A percentile compares a stretch with the other conserved stretches of the same genome.
phyloP scores from a whole-genome alignment of 1,139 yeast species.

The Suhomyces choctaworum region DNA sequence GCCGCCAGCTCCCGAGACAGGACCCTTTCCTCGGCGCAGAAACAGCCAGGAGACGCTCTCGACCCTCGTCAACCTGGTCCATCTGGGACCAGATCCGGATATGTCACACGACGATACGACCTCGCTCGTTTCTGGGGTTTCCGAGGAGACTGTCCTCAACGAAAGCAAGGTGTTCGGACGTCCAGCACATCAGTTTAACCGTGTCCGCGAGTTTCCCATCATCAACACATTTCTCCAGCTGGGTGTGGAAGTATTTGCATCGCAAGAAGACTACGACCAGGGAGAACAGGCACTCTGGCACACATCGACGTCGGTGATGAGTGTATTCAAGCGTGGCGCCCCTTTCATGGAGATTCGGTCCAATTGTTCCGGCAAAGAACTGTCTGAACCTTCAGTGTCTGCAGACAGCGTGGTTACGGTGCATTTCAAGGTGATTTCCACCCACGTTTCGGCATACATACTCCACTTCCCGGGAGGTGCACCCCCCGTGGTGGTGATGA shows the following conservation, averaged over 20 bases:
- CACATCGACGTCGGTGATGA: constrained; percentile 30
- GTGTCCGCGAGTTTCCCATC: constrained; percentile 17
- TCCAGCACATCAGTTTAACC: constrained; percentile 21
- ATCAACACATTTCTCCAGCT: constrained; percentile 21
- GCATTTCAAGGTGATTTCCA: constrained; percentile 34
- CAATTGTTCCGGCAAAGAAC: constrained; percentile 6
- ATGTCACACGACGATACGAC: not conserved
- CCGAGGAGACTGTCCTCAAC: constrained; percentile 34
- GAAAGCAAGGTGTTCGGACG: constrained; percentile 25
- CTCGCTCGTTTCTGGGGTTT: constrained; percentile 7
- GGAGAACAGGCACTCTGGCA: constrained; percentile 17
- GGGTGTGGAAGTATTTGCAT: constrained; percentile 29
- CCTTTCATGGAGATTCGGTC: constrained; percentile 33
- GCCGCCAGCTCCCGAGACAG: not conserved
- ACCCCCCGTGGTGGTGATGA: constrained; percentile 23
- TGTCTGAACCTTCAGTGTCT: constrained; percentile 12
- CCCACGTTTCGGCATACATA: constrained; percentile 37
- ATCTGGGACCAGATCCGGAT: constrained; percentile 1
- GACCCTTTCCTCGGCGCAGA: not conserved
- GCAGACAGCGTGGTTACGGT: constrained; percentile 18
- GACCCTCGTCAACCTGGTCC: constrained; percentile 15
- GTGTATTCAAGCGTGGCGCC: constrained; percentile 33
- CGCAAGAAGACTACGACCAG: constrained; percentile 20
- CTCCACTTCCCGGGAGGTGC: constrained; percentile 25
- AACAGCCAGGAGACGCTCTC: constrained; percentile 17